A percentile compares a stretch with the other conserved stretches of the same genome.
These are phyloP conservation scores for Saururus chinensis DNA, from an alignment of 164 flowering plant genomes.

Conservation along the genomic window DNA sequence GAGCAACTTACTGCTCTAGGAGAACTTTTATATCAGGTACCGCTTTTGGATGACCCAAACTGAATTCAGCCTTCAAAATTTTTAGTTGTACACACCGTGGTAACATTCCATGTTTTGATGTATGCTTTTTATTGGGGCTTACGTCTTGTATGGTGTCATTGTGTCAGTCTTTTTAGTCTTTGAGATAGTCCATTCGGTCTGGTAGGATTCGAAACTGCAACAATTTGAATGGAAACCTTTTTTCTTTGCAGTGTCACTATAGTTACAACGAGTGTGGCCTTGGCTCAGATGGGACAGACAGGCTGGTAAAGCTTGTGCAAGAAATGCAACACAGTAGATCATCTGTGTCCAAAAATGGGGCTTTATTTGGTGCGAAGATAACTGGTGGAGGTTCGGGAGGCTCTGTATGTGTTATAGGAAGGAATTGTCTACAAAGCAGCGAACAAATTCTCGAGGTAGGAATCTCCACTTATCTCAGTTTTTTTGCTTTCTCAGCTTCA, in stretches of 20 bases:
- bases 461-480: not conserved
- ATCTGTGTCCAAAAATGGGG: constrained; percentile 47
- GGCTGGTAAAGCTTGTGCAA: constrained; percentile 88
- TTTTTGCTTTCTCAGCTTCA: too few species aligned
- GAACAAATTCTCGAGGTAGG: constrained; percentile 77
- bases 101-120: too few species aligned
- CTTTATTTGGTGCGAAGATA: constrained; percentile 87
- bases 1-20: constrained; percentile 83
- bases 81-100: too few species aligned
- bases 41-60: too few species aligned
- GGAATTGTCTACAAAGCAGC: constrained; percentile 61
- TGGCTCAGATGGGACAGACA: constrained; percentile 92
- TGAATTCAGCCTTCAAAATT: too few species aligned
- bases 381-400: constrained; percentile 99
- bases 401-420: constrained; percentile 75
- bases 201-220: too few species aligned
- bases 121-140: too few species aligned
- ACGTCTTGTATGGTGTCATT: too few species aligned
- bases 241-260: constrained; percentile 79
- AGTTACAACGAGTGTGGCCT: constrained; percentile 91
- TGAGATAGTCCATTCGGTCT: too few species aligned
- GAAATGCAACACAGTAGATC: constrained; percentile 66
- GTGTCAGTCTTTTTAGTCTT: too few species aligned
- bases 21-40: constrained; percentile 88
- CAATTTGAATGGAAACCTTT: too few species aligned